Conservation (phyloP, 2,329 filamentous ascomycete species). For the Exophiala viscosa region DNA sequence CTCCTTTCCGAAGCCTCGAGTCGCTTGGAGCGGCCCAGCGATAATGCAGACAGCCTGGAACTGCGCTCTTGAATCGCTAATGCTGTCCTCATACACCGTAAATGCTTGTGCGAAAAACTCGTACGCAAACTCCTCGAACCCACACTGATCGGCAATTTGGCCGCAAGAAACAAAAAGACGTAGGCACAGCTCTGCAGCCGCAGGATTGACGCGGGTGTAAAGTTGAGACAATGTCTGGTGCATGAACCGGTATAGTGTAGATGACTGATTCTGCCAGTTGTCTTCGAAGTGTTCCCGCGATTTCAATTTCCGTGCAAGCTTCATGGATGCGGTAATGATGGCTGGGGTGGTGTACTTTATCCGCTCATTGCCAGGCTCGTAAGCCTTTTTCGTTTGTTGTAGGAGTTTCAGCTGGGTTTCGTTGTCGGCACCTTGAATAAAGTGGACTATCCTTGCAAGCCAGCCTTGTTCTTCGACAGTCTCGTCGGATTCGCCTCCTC, state of each 20-base stretch:
- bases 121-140: constrained; percentile 93
- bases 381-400: constrained; percentile 81
- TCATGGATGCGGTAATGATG: constrained; percentile 83
- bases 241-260: constrained; percentile 90
- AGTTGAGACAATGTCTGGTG: constrained; percentile 82
- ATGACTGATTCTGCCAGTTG: constrained; percentile 69
- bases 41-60: constrained; percentile 98
- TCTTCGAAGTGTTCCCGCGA: constrained; percentile 80
- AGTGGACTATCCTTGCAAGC: constrained; percentile 86
- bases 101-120: constrained; percentile 99
- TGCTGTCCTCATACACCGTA: constrained; percentile 93
- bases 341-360: constrained; percentile 95
- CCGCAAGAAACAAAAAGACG: constrained; percentile 88
- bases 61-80: constrained; percentile 92
- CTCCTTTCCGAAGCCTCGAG: constrained; percentile 86
- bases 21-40: constrained; percentile 81
- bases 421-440: constrained; percentile 78
- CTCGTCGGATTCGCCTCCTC: constrained; percentile 85
- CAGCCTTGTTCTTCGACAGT: constrained; percentile 97
- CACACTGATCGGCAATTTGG: constrained; percentile 84
- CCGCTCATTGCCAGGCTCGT: constrained; percentile 86
- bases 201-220: constrained; percentile 78
- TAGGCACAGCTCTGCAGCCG: constrained; percentile 80
- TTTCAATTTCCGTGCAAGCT: constrained; percentile 85
- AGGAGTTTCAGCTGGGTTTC: constrained; percentile 88